A percentile compares a stretch with the other conserved stretches of the same genome.
Conservation (phyloP, 208 protist genomes). For the Leishmania braziliensis region DNA sequence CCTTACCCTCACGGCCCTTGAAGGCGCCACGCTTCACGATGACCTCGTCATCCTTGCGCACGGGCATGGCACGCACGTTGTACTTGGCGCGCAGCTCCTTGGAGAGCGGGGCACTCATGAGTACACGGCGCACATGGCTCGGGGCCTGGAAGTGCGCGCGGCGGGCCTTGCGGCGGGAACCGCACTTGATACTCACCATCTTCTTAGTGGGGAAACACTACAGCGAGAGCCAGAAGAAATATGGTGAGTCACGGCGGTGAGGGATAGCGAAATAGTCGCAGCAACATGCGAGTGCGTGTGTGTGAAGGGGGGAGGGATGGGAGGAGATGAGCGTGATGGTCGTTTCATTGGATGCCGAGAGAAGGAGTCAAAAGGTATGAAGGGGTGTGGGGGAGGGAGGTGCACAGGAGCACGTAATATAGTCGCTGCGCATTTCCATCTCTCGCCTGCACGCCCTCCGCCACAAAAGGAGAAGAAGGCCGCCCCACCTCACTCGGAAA, state of each 20-base stretch:
- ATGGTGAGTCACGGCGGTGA: neutral
- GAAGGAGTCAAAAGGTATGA: no score
- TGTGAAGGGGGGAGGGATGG: neutral
- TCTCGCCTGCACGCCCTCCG: neutral
- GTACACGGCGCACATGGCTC: conserved; percentile 94
- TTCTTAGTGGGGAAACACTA: conserved; percentile 30
- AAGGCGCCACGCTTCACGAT: conserved; percentile 94
- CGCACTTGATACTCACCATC: conserved; percentile 90
- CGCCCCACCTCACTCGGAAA: neutral
- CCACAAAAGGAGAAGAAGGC: neutral
- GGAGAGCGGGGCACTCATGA: conserved; percentile 98
- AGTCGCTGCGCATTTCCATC: neutral
- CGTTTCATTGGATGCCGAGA: neutral
- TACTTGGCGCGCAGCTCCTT: conserved; percentile 99
- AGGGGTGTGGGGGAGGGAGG: neutral
- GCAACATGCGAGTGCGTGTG: neutral
- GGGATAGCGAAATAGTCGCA: neutral
- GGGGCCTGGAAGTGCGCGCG: conserved; percentile 99
- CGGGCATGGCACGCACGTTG: conserved; percentile 98
- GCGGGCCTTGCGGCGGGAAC: conserved; percentile 96
- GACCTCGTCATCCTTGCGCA: conserved; percentile 99
- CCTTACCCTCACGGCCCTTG: conserved; percentile 97
- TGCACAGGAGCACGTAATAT: neutral
- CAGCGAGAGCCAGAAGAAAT: neutral
- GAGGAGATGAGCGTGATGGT: neutral